Evolutionary conservation across 805 yeast genomes (phyloP).

Genomic region (Scheffersomyces spartinae): DNA sequence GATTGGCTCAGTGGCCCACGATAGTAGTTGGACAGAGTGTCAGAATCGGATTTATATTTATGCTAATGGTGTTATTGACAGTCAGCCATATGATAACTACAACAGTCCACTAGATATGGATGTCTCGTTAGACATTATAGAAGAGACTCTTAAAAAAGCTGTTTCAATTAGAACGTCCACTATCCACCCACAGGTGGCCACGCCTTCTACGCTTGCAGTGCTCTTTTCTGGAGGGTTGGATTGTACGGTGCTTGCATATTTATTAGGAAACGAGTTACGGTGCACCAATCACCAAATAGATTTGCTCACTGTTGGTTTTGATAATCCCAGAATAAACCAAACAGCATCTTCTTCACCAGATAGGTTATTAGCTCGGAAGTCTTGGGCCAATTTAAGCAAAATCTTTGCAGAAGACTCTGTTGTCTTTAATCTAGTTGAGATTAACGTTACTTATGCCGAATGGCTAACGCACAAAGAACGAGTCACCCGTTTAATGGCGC

Average conservation of each 20-base stretch:
- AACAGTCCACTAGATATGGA: not conserved
- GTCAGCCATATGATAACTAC: not conserved
- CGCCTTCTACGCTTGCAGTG: slow-evolving; percentile 36
- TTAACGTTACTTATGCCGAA: slow-evolving; percentile 61
- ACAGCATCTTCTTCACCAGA: slow-evolving; percentile 72
- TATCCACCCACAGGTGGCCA: slow-evolving; percentile 42
- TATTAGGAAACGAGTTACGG: too few species aligned
- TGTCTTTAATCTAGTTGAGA: slow-evolving; percentile 46
- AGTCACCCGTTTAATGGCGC: slow-evolving; percentile 64
- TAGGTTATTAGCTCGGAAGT: slow-evolving; percentile 56
- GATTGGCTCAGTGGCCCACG: slow-evolving; percentile 1
- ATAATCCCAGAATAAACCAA: slow-evolving; percentile 67
- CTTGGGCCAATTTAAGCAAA: slow-evolving; percentile 41
- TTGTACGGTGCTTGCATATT: slow-evolving; percentile 68
- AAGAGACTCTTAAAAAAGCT: slow-evolving; percentile 20
- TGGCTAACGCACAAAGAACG: slow-evolving; percentile 38
- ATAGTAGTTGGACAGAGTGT: slow-evolving; percentile 7
- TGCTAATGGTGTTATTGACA: not conserved
- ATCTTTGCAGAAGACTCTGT: slow-evolving; percentile 25
- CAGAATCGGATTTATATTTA: not conserved
- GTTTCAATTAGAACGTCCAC: slow-evolving; percentile 43
- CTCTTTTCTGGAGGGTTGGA: slow-evolving; percentile 94
- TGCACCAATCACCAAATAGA: slow-evolving; percentile 38
- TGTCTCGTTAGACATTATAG: slow-evolving; percentile 5
- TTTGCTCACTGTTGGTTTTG: slow-evolving; percentile 85